Evolutionary conservation across 2,329 filamentous ascomycete species (phyloP).

Genomic region (Tolypocladium tundrense): DNA sequence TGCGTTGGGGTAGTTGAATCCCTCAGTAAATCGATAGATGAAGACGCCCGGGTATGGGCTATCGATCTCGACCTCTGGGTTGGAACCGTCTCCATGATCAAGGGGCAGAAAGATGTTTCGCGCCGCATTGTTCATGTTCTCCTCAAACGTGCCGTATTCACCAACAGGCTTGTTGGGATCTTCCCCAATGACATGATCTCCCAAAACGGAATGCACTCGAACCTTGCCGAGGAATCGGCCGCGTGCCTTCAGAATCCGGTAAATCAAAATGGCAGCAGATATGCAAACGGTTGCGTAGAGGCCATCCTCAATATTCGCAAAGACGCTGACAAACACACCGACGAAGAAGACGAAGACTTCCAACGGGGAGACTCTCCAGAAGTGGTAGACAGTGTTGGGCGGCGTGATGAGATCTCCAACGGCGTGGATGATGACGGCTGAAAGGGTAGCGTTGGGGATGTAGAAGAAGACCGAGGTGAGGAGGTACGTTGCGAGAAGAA

Average conservation of each 20-base stretch:
- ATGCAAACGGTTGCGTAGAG: constrained; percentile 79
- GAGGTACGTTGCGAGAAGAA: constrained; percentile 83
- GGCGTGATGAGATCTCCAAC: constrained; percentile 87
- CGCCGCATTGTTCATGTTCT: constrained; percentile 33
- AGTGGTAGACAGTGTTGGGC: constrained; percentile 85
- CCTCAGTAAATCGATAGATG: constrained; percentile 90
- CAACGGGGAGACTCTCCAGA: constrained; percentile 85
- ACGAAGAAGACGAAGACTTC: constrained; percentile 90
- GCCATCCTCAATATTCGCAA: constrained; percentile 80
- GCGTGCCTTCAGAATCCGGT: constrained; percentile 70
- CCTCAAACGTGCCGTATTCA: constrained; percentile 49
- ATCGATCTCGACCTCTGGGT: constrained; percentile 70
- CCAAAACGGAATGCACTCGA: constrained; percentile 67
- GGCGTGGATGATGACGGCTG: constrained; percentile 91
- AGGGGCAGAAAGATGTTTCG: constrained; percentile 83
- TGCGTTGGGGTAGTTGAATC: constrained; percentile 93
- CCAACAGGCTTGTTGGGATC: constrained; percentile 35
- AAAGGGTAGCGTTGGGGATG: constrained; percentile 70
- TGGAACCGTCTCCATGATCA: constrained; percentile 80
- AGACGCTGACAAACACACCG: constrained; percentile 83
- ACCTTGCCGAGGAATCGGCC: constrained; percentile 68
- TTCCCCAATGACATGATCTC: constrained; percentile 61
- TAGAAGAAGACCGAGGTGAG: constrained; percentile 87
- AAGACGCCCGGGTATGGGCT: constrained; percentile 86
- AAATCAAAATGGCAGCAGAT: constrained; percentile 70